These are phyloP conservation scores for Bipolaris zeicola DNA, from an alignment of 2,329 filamentous ascomycete genomes.

Conservation along the genomic window DNA sequence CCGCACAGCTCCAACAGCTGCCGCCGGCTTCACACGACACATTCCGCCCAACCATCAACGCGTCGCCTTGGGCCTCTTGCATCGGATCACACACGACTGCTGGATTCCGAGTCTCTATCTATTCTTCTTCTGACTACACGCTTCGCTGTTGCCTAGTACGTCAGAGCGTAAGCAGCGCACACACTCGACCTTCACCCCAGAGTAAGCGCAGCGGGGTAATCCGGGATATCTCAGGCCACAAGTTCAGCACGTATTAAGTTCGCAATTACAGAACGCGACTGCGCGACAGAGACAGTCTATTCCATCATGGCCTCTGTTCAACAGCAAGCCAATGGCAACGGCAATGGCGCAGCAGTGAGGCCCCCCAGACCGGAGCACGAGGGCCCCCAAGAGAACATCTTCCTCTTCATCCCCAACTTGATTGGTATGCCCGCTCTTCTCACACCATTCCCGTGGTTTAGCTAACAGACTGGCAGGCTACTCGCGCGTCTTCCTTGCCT, in stretches of 20 bases:
- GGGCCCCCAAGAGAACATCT: slow-evolving; percentile 58
- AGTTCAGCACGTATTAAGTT: not conserved
- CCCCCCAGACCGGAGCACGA: slow-evolving; percentile 25
- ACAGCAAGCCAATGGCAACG: slow-evolving; percentile 37
- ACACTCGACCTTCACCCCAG: slow-evolving; percentile 4
- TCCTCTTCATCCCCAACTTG: slow-evolving; percentile 59
- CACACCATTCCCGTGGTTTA: not conserved
- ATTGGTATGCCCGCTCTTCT: slow-evolving; percentile 50
- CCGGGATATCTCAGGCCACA: not conserved
- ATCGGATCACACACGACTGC: not conserved
- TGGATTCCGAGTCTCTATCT: not conserved
- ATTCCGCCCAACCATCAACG: slow-evolving; percentile 1
- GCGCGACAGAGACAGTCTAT: not conserved
- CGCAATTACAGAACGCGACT: slow-evolving; percentile 1
- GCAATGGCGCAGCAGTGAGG: slow-evolving; percentile 38
- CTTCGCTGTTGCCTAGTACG: slow-evolving; percentile 12
- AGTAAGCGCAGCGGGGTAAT: slow-evolving; percentile 18
- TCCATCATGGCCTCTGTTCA: slow-evolving; percentile 36
- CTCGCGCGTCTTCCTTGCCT: slow-evolving; percentile 63
- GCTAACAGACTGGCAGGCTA: slow-evolving; percentile 50
- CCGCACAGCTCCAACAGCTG: slow-evolving; percentile 17
- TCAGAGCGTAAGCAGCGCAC: slow-evolving; percentile 9
- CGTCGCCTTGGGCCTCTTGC: not conserved
- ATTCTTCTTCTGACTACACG: slow-evolving; percentile 5
- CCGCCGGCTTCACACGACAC: slow-evolving; percentile 1